A percentile compares a stretch with the other conserved stretches of the same genome.
Evolutionary conservation across 2,329 filamentous ascomycete genomes (phyloP).

Genomic region (Penicillium sp.): DNA sequence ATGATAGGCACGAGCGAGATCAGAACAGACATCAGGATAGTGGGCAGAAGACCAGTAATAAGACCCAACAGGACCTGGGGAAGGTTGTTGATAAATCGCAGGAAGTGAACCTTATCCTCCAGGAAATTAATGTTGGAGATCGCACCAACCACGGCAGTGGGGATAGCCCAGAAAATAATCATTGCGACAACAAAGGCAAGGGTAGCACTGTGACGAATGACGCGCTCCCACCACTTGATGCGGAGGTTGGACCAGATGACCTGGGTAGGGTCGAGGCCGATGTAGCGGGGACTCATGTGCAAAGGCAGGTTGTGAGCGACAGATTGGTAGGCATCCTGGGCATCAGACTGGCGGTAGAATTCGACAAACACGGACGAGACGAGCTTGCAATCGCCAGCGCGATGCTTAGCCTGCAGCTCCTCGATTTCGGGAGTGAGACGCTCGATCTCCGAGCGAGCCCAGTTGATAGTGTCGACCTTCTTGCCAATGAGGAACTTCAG

Average conservation of each 20-base stretch:
- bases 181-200: constrained; percentile 70
- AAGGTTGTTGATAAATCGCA: constrained; percentile 70
- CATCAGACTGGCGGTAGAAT: constrained; percentile 76
- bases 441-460: constrained; percentile 75
- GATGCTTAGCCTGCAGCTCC: constrained; percentile 65
- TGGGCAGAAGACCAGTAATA: constrained; percentile 79
- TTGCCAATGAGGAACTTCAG: constrained; percentile 71
- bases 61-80: constrained; percentile 74
- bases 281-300: constrained; percentile 81
- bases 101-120: constrained; percentile 61
- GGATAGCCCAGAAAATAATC: constrained; percentile 83
- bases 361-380: constrained; percentile 85
- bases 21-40: constrained; percentile 73
- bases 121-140: constrained; percentile 82
- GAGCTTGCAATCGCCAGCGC: constrained; percentile 61
- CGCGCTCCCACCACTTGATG: constrained; percentile 81
- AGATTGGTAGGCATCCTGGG: constrained; percentile 82
- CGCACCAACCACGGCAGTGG: constrained; percentile 74
- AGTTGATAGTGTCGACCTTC: constrained; percentile 93
- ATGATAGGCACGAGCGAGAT: constrained; percentile 84
- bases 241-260: constrained; percentile 83
- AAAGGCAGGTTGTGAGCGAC: constrained; percentile 82
- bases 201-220: constrained; percentile 68
- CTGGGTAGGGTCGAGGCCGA: constrained; percentile 76
- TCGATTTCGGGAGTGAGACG: constrained; percentile 71